Evolutionary conservation across 371 early-diverging fungal genomes (phyloP).

Genomic region (Parasitella parasitica): DNA sequence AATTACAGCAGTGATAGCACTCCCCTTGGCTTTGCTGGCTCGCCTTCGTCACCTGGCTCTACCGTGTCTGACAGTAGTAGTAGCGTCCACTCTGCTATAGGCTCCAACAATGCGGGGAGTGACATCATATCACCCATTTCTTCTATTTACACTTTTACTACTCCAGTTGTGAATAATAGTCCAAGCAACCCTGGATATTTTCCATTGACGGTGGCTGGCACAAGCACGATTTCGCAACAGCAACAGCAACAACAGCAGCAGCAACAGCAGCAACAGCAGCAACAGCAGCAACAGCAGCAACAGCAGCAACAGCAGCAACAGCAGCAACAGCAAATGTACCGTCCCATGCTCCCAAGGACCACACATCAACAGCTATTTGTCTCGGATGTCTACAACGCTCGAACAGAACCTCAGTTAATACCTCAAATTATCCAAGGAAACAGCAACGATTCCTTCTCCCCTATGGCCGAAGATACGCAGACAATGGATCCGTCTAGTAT

Average conservation of each 20-base stretch:
- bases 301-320: slow-evolving; percentile 7
- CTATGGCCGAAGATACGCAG: slow-evolving; percentile 21
- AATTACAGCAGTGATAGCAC: slow-evolving; percentile 21
- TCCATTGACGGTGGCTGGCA: not conserved
- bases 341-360: slow-evolving; percentile 7
- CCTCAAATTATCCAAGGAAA: not conserved
- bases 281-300: slow-evolving; percentile 2
- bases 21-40: slow-evolving; percentile 20
- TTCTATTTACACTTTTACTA: slow-evolving; percentile 6
- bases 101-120: not conserved
- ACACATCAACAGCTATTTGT: slow-evolving; percentile 8
- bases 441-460: slow-evolving; percentile 3
- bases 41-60: slow-evolving; percentile 41
- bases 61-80: slow-evolving; percentile 40
- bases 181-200: slow-evolving; percentile 8
- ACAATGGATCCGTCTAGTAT: not conserved
- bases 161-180: slow-evolving; percentile 2
- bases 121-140: slow-evolving; percentile 11
- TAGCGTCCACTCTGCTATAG: slow-evolving; percentile 23
- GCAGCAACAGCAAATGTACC: slow-evolving; percentile 10
- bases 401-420: slow-evolving; percentile 4
- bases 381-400: not conserved
- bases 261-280: slow-evolving; percentile 7
- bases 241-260: not conserved
- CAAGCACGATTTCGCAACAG: not conserved